Base-by-base conservation (phyloP, 163 green algal species). In the Scenedesmus sp. region DNA sequence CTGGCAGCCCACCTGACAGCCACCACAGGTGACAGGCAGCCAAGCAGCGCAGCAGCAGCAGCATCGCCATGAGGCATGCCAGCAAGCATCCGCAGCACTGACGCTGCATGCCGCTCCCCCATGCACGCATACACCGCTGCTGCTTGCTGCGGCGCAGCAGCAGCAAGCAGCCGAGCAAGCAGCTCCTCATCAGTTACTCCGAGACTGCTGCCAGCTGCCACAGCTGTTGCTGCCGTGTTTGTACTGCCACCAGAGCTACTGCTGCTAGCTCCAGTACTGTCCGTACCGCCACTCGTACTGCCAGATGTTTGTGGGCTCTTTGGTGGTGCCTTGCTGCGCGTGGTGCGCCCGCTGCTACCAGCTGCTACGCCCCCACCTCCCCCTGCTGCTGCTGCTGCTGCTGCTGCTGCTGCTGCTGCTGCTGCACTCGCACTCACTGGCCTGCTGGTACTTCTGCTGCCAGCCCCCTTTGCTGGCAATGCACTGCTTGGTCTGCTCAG, bases 171-270 rank as follows among this genome's bases (percentile, higher is more conserved):
- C 3, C 81, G 42, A 59, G 82, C 88, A 15, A 92, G 88, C 61
- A 92, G 46, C 81, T 84, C 49, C 78, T 91, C 85, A 56, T 90
- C 85, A 22, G 85, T 90, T 49, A 89, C 85, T 0, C 65, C 85
- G n/a, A 42, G 73, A 40, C 65, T 82, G 37, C 35, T 37, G 30
- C 35, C 15, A 24, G 65, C 35, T 26, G 73, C 73, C 35, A 12
- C 13, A 33, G 15, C 68, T 82, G n/a, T 46, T 24, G 56, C 51
- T 76, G 85, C 40, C 37, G 86, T 20, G n/a, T 42, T 37, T 61
- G 10, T 16, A 44, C 22, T 49, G 2, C 40, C 79, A 43, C 35
- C 79, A 85, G 44, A 51, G 46, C 22, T 49, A 15, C 37, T 86
- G 80, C 44, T 86, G 80, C 44, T 85, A 37, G 79, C 42, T 6